A percentile compares a stretch with the other conserved stretches of the same genome.
These are phyloP conservation scores for Fomitopsis pinicola DNA, from an alignment of 1,284 basidiomycete species.

Conservation along the genomic window DNA sequence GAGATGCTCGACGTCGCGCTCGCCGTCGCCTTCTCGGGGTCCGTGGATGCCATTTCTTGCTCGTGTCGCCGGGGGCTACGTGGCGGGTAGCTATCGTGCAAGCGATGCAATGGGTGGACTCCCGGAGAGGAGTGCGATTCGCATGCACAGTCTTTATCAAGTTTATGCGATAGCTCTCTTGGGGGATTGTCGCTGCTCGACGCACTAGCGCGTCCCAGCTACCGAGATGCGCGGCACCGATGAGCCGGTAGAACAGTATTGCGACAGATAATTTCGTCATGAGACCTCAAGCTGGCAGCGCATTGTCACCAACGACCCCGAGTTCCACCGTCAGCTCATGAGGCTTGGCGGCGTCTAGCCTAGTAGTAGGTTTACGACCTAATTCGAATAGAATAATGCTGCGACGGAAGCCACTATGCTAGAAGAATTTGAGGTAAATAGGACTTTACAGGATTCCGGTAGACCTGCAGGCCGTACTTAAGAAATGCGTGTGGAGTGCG, in stretches of 20 bases:
- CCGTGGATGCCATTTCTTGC: background rate
- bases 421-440: too few relatives aligned
- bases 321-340: background rate
- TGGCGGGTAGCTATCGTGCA: background rate
- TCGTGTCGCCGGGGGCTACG: background rate
- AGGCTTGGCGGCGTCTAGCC: background rate
- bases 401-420: too few relatives aligned
- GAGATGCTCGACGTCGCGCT: background rate
- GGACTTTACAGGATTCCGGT: too few relatives aligned
- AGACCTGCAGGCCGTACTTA: too few relatives aligned
- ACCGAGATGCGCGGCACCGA: background rate
- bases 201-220: background rate
- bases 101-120: background rate
- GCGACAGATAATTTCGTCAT: background rate
- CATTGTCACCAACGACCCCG: background rate
- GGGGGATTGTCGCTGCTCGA: background rate
- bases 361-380: background rate
- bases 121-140: background rate
- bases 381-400: too few relatives aligned
- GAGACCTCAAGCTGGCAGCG: background rate
- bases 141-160: too few relatives aligned
- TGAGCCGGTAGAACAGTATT: background rate
- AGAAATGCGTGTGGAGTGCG: background rate
- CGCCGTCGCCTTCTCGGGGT: background rate
- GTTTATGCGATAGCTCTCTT: background rate